A percentile compares a stretch with the other conserved stretches of the same genome.
Evolutionary conservation across 768 basidiomycete genomes (phyloP).

Genomic region (Cystofilobasidium ferigula): DNA sequence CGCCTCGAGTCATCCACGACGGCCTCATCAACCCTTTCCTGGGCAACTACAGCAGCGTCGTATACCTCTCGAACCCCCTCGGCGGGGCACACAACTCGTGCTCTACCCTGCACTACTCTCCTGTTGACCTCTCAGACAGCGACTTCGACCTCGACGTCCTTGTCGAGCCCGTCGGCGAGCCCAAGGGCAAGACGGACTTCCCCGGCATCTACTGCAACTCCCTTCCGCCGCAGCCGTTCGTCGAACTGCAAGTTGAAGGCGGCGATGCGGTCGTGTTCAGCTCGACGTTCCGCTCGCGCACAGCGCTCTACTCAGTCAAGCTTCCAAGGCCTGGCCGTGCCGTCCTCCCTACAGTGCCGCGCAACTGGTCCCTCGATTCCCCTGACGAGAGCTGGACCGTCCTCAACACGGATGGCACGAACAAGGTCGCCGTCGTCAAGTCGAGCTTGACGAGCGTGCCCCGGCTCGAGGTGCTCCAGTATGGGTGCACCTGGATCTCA

Average conservation of each 20-base stretch:
- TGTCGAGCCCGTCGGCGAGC: conserved; percentile 43
- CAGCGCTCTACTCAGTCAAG: background rate
- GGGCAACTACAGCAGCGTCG: conserved; percentile 39
- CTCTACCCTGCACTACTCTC: conserved; percentile 42
- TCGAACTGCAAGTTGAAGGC: conserved; percentile 33
- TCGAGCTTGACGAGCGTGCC: background rate
- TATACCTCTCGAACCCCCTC: conserved; percentile 49
- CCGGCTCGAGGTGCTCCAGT: background rate
- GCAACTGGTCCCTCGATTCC: background rate
- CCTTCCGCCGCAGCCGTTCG: conserved; percentile 43
- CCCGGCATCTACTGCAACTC: conserved; percentile 55
- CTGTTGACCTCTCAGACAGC: too few species aligned
- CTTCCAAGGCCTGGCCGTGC: background rate
- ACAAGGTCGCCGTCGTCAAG: conserved; percentile 15
- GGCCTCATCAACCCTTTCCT: conserved; percentile 28
- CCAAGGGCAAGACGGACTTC: conserved; percentile 41
- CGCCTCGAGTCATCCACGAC: conserved; percentile 46
- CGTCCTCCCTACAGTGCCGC: background rate
- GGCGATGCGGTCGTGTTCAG: conserved; percentile 41
- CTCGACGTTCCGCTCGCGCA: conserved; percentile 50
- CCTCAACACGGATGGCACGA: conserved; percentile 28
- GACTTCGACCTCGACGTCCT: conserved; percentile 32
- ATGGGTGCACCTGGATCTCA: background rate
- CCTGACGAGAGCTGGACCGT: conserved; percentile 17
- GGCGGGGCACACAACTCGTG: conserved; percentile 56